Percentiles rank a stretch among this genome's conserved stretches.
These are phyloP conservation scores for Phytophthora litchii DNA, from an alignment of 352 stramenopile species.

Conservation along the genomic window DNA sequence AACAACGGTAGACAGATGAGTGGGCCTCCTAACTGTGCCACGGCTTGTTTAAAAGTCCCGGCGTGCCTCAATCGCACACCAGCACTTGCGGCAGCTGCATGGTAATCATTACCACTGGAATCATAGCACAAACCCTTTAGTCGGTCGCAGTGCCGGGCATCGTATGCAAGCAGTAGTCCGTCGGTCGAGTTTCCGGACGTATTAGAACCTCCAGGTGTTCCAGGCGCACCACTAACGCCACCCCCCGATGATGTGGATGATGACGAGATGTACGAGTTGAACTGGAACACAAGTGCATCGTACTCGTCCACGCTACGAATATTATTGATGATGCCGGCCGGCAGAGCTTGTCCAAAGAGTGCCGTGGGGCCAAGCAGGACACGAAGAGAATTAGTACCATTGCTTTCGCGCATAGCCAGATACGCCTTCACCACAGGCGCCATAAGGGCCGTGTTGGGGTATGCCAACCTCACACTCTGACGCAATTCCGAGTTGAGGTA, in stretches of 20 bases:
- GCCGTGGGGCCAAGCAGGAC: constrained; percentile 68
- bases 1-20: constrained; percentile 71
- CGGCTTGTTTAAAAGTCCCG: constrained; percentile 74
- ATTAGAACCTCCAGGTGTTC: constrained; percentile 28
- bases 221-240: constrained; percentile 33
- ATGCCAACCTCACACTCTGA: constrained; percentile 76
- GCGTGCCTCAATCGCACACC: constrained; percentile 65
- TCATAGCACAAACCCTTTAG: constrained; percentile 70
- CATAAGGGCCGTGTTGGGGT: constrained; percentile 82
- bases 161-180: constrained; percentile 66
- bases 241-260: constrained; percentile 56
- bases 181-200: constrained; percentile 47
- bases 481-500: constrained; percentile 78
- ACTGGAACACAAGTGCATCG: constrained; percentile 76
- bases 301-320: constrained; percentile 77
- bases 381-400: constrained; percentile 57
- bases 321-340: constrained; percentile 64
- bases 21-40: constrained; percentile 68
- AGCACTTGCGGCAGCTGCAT: constrained; percentile 59
- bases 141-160: constrained; percentile 68
- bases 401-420: constrained; percentile 79
- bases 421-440: constrained; percentile 78
- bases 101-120: constrained; percentile 72
- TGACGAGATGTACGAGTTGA: constrained; percentile 80
- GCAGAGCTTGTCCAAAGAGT: constrained; percentile 65